Evolutionary conservation across 768 basidiomycete species (phyloP).

Genomic region (Hemileccinum impolitum): DNA sequence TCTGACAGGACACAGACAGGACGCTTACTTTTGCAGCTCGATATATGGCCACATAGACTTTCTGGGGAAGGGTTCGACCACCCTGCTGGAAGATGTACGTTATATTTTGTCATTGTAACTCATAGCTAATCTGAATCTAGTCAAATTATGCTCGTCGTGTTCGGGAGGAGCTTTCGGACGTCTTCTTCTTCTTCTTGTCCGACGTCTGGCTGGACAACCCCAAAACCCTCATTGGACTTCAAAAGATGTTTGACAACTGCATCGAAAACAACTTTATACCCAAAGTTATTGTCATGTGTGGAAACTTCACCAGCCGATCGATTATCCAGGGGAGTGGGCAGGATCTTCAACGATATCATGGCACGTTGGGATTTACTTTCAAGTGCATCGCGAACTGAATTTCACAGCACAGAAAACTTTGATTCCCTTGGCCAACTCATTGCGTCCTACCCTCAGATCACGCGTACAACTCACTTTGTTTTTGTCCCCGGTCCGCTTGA

Average conservation of each 20-base stretch:
- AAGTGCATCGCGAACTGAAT: background rate
- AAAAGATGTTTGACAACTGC: constrained; percentile 86
- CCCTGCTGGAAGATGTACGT: constrained; percentile 85
- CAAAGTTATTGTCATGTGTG: constrained; percentile 86
- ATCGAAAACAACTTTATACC: constrained; percentile 86
- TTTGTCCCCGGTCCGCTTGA: constrained; percentile 95
- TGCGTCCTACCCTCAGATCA: constrained; percentile 72
- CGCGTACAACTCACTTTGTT: constrained; percentile 81
- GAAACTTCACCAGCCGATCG: constrained; percentile 88
- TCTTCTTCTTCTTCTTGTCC: constrained; percentile 90
- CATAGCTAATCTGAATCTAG: constrained; percentile 34
- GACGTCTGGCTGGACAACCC: constrained; percentile 96
- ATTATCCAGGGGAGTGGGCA: constrained; percentile 74
- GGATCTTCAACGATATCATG: constrained; percentile 83
- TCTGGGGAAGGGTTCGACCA: constrained; percentile 90
- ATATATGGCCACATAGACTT: constrained; percentile 98
- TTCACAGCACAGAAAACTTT: constrained; percentile 68
- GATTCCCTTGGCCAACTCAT: constrained; percentile 84
- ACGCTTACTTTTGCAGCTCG: constrained; percentile 48
- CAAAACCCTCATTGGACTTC: constrained; percentile 72
- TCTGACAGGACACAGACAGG: background rate
- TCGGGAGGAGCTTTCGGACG: constrained; percentile 65
- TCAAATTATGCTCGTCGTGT: constrained; percentile 59
- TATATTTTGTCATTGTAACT: background rate
- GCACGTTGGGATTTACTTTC: constrained; percentile 35